Evolutionary conservation across 108 stramenopile species (phyloP).

Genomic region (Chaetoceros tenuissimus): DNA sequence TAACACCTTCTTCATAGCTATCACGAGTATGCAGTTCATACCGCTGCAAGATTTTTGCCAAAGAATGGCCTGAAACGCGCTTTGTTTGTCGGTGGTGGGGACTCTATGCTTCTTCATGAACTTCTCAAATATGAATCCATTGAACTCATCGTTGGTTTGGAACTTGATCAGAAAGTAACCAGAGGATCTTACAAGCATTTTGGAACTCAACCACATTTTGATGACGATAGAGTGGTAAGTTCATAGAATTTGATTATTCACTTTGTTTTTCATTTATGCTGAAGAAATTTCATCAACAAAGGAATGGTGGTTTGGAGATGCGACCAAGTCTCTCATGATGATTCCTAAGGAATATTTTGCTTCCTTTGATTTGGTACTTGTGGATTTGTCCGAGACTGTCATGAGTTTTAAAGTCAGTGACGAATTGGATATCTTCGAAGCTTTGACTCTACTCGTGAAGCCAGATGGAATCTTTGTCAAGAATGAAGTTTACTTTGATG

Average conservation of each 20-base stretch:
- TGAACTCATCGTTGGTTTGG: conserved; percentile 49
- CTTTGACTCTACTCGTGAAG: conserved; percentile 34
- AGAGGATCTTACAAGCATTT: conserved; percentile 40
- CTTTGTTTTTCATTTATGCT: no score
- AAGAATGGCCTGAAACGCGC: conserved; percentile 46
- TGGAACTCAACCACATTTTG: conserved; percentile 49
- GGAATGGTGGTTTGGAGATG: conserved; percentile 91
- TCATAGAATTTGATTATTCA: no score
- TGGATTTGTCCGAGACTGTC: conserved; percentile 50
- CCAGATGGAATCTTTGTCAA: conserved; percentile 43
- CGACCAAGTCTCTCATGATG: conserved; percentile 65
- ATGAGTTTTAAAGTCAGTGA: conserved; percentile 43
- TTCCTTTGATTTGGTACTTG: conserved; percentile 55
- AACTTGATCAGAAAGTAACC: conserved; percentile 48
- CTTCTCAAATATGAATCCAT: conserved; percentile 44
- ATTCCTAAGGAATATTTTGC: conserved; percentile 71
- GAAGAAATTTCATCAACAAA: no score
- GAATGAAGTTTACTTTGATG: conserved; percentile 27
- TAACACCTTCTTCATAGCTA: no score
- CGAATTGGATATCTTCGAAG: conserved; percentile 40
- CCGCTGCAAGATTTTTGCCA: conserved; percentile 64
- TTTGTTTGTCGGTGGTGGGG: conserved; percentile 50
- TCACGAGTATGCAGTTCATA: conserved; percentile 70
- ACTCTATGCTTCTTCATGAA: conserved; percentile 52
- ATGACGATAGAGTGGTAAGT: conserved; percentile 47